Evolutionary conservation across 2,329 filamentous ascomycete genomes (phyloP).

Genomic region (Kalaharituber pfeilii): DNA sequence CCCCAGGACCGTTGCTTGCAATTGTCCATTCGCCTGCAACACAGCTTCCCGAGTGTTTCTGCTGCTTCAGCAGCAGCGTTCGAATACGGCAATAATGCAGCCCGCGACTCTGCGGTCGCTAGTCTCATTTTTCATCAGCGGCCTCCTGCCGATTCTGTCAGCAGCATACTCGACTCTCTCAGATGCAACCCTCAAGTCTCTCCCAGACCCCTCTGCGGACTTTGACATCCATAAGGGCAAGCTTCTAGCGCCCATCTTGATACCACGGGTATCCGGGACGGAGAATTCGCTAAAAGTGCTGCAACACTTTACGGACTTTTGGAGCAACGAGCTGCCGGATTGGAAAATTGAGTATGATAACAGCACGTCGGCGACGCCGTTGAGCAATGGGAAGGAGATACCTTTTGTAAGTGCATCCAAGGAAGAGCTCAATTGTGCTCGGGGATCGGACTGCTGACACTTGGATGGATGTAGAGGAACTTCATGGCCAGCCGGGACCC

Average conservation of each 20-base stretch:
- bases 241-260: constrained; percentile 70
- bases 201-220: constrained; percentile 54
- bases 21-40: too few species aligned
- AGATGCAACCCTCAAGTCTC: constrained; percentile 51
- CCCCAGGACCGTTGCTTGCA: too few species aligned
- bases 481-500: constrained; percentile 76
- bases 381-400: constrained; percentile 49
- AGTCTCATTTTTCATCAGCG: constrained; percentile 14
- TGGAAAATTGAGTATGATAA: constrained; percentile 81
- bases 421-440: background rate
- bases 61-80: too few species aligned
- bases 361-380: constrained; percentile 68
- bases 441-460: background rate
- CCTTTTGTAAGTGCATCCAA: constrained; percentile 42
- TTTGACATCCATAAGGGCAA: constrained; percentile 62
- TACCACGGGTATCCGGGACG: constrained; percentile 76
- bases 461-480: constrained; percentile 37
- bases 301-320: constrained; percentile 71
- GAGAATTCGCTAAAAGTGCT: constrained; percentile 55
- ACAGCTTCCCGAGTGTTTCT: too few species aligned
- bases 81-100: too few species aligned
- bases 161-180: constrained; percentile 46
- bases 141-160: constrained; percentile 23
- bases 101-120: background rate
- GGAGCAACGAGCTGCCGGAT: constrained; percentile 50